Conservation (phyloP, 108 stramenopile genomes). For the Epithemia pelagica region DNA sequence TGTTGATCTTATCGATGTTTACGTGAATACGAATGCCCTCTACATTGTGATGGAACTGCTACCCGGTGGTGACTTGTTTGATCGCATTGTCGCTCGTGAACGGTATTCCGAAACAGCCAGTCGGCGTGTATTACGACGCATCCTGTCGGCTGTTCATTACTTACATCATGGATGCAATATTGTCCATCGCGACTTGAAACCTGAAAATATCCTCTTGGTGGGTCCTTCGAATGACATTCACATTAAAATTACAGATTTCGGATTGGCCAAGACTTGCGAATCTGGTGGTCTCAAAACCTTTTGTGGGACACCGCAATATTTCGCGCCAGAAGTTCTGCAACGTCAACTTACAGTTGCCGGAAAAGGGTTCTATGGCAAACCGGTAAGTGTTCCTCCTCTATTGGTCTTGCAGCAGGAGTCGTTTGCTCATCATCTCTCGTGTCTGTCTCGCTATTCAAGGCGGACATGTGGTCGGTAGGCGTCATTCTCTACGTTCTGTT, state of each 20-base stretch:
- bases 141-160: conserved; percentile 72
- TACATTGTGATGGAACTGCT: conserved; percentile 87
- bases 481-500: conserved; percentile 83
- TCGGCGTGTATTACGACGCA: conserved; percentile 57
- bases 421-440: neutral
- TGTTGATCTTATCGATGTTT: conserved; percentile 83
- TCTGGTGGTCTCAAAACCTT: conserved; percentile 78
- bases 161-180: conserved; percentile 66
- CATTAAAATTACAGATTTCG: conserved; percentile 88
- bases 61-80: conserved; percentile 89
- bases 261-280: conserved; percentile 79
- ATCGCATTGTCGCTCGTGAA: conserved; percentile 76
- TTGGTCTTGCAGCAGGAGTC: neutral
- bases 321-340: conserved; percentile 86
- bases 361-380: conserved; percentile 72
- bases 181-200: conserved; percentile 89
- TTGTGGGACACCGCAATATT: conserved; percentile 90
- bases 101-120: conserved; percentile 78
- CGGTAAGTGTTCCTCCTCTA: neutral
- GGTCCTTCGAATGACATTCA: conserved; percentile 28
- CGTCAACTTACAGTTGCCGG: conserved; percentile 66
- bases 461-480: conserved; percentile 83
- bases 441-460: conserved; percentile 14
- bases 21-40: conserved; percentile 48
- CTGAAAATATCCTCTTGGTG: conserved; percentile 83